Base-by-base conservation (phyloP, 805 yeast genomes). In the Zygosaccharomyces bailii region DNA sequence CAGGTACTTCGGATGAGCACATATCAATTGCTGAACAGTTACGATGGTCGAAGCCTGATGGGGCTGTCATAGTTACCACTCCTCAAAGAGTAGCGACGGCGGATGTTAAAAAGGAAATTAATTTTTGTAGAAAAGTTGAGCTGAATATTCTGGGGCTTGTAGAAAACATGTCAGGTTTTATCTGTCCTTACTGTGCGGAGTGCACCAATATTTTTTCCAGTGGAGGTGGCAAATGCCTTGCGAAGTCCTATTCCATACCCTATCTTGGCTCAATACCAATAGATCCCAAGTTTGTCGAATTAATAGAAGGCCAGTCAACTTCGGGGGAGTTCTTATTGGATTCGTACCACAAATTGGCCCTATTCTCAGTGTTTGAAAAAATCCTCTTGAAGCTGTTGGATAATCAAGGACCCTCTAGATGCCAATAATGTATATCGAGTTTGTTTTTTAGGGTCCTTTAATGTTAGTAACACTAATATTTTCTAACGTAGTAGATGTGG, bases 1-100 rank as follows among this genome's bases (percentile, higher is more conserved):
- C 99, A 0, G 99, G 99, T 0, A 93, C 99, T 0, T 85, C 96
- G 0, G 99, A 93, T 65, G 99, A 93, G 63, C 99, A 93, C 63
- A 93, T 93, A 30, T 89, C 96, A 3, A 84, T 95, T 30, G 97
- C 97, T 4, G 98, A 93, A 60, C 95, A 89, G 63, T 72, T 93
- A 32, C 68, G 84, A 45, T 66, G 71, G 52, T 80, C 81, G 1
- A 73, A 74, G 20, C 88, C 91, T 2, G 96, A 88, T 55, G 98
- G 98, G 0, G 96, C 96, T 1, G 82, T 93, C 0, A 78, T 93
- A 1, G 99, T 93, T 5, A 93, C 99, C 0, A 93, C 99, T 0
- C 99, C 99, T 1, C 99, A 93, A 59, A 78, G 79, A 51, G 91
- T 93, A 4, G 89, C 97, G 4, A 80, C 93, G 3, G 90, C 93